phyloP scores from a whole-genome alignment of 202 grass and related monocot species.

The Bolboschoenoplectus hybrid region DNA sequence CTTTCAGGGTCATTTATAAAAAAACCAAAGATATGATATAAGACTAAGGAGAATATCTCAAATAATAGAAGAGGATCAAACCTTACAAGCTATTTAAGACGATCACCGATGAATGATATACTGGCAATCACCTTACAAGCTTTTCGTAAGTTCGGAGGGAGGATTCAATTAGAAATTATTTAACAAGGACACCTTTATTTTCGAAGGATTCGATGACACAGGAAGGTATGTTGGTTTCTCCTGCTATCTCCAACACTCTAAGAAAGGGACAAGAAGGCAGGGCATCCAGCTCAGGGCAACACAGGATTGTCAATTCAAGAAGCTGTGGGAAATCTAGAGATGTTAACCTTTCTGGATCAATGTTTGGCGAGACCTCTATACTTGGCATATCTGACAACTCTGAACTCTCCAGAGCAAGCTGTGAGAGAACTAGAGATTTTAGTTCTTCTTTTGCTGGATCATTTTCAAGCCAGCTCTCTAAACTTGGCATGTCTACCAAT shows the following conservation, averaged over 20 bases:
- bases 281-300: background rate
- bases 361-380: too few relatives aligned
- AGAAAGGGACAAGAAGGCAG: background rate
- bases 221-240: background rate
- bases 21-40: background rate
- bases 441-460: background rate
- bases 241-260: background rate
- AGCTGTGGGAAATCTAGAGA: background rate
- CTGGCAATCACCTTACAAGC: too few relatives aligned
- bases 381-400: too few relatives aligned
- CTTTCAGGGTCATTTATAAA: background rate
- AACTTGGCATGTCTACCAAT: background rate
- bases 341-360: background rate
- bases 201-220: background rate
- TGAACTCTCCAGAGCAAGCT: too few relatives aligned
- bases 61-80: background rate
- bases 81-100: background rate
- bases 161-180: background rate
- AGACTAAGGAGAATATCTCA: background rate
- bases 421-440: background rate
- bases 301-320: background rate
- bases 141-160: background rate
- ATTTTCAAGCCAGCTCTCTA: background rate
- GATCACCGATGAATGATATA: too few relatives aligned
- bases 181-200: background rate